These are phyloP conservation scores for Trypethelium eluteriae DNA, from an alignment of 495 filamentous ascomycete genomes.

Conservation along the genomic window DNA sequence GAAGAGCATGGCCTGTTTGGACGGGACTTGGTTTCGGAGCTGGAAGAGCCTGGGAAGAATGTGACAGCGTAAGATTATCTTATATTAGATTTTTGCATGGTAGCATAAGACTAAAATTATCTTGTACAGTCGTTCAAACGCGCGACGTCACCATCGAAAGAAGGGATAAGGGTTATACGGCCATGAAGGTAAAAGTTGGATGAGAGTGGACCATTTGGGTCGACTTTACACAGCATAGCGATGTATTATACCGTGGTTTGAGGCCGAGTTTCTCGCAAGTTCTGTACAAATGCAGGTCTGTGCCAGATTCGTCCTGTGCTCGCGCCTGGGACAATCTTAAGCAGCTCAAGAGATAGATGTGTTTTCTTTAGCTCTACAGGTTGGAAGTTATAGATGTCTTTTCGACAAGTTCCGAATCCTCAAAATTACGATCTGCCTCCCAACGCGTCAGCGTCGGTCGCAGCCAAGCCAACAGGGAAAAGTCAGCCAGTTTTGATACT, in stretches of 20 bases:
- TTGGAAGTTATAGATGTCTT: neutral
- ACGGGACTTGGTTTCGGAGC: constrained; percentile 91
- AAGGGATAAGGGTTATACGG: constrained; percentile 28
- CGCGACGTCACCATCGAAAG: constrained; percentile 26
- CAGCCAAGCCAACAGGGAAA: neutral
- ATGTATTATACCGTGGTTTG: constrained; percentile 1
- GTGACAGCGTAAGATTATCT: constrained; percentile 45
- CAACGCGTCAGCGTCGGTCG: neutral
- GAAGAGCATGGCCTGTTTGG: constrained; percentile 90
- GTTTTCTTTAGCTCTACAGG: neutral
- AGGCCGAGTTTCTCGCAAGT: neutral
- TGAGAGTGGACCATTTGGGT: neutral
- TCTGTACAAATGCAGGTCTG: neutral
- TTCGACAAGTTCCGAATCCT: neutral
- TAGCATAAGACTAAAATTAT: constrained; percentile 8
- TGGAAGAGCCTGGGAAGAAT: constrained; percentile 92
- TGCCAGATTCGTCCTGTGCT: neutral
- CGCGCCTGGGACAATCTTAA: neutral
- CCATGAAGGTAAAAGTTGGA: constrained; percentile 19
- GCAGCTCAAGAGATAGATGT: neutral
- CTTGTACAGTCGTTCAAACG: constrained; percentile 30
- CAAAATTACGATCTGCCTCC: neutral
- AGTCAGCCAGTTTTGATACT: too few relatives aligned
- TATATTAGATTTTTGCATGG: neutral
- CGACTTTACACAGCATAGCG: neutral